Percentiles rank a stretch among this genome's conserved stretches.
Conservation (phyloP, 2,329 filamentous ascomycete species). For the Spiromastix sp. region DNA sequence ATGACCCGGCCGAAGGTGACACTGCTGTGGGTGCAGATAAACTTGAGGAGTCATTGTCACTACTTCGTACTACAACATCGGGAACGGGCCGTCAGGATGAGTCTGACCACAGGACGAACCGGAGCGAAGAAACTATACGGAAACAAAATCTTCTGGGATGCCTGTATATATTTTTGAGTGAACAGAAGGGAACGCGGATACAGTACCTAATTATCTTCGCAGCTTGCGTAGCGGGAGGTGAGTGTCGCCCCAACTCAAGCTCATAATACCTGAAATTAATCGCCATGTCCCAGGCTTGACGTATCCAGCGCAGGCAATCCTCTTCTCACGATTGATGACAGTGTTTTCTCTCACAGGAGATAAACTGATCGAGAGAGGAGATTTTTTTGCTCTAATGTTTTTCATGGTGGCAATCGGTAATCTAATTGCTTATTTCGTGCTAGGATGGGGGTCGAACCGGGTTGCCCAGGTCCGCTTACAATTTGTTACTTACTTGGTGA, state of each 20-base stretch:
- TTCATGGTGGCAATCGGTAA: constrained; percentile 33
- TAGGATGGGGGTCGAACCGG: constrained; percentile 20
- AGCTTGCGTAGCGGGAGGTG: constrained; percentile 2
- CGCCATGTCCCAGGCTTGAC: constrained; percentile 23
- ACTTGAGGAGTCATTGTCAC: constrained; percentile 1
- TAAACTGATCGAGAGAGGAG: constrained; percentile 18
- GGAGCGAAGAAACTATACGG: not conserved
- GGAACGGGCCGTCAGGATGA: constrained; percentile 4
- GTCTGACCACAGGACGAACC: not conserved
- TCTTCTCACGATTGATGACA: constrained; percentile 18
- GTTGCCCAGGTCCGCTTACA: constrained; percentile 15
- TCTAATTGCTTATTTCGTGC: constrained; percentile 23
- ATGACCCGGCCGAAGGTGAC: constrained; percentile 25
- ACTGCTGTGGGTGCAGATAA: no score
- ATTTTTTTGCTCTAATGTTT: constrained; percentile 40
- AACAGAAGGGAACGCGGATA: constrained; percentile 2
- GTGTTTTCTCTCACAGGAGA: constrained; percentile 15
- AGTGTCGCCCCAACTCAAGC: not conserved
- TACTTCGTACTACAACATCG: constrained; percentile 3
- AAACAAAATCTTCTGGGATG: constrained; percentile 3
- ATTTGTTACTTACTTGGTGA: not conserved
- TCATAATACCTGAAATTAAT: not conserved
- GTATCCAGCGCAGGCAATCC: constrained; percentile 38
- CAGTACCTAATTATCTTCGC: constrained; percentile 2
- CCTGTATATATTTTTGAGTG: constrained; percentile 4